Conservation (phyloP, 2,329 filamentous ascomycete genomes). For the Lithohypha guttulata region DNA sequence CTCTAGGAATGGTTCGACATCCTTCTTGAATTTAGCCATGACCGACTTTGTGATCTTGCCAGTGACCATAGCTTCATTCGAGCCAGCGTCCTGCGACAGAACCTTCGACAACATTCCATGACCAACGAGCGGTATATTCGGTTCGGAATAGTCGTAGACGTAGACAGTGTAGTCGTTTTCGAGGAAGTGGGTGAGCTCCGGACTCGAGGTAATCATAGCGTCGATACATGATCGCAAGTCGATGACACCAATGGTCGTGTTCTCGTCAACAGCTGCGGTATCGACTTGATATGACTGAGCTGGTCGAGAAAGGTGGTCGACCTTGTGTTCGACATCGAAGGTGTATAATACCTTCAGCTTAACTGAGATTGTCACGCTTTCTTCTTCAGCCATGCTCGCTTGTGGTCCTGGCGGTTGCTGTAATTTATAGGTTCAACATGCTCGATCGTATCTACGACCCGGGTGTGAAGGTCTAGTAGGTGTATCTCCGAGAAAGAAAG, state of each 20-base stretch:
- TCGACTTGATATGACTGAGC: conserved; percentile 70
- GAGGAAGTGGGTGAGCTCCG: conserved; percentile 66
- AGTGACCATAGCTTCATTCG: conserved; percentile 54
- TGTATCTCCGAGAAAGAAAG: neutral
- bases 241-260: conserved; percentile 71
- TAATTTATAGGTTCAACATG: neutral
- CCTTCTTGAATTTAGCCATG: conserved; percentile 71
- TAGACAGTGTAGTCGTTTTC: conserved; percentile 90
- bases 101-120: conserved; percentile 90
- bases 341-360: conserved; percentile 91
- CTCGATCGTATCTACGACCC: too few relatives aligned
- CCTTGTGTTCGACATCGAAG: conserved; percentile 79
- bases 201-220: conserved; percentile 67
- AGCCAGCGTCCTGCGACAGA: conserved; percentile 34
- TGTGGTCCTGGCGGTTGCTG: neutral
- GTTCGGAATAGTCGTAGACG: conserved; percentile 91
- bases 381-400: conserved; percentile 7
- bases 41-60: conserved; percentile 82
- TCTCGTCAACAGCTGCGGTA: conserved; percentile 69
- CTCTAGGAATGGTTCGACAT: conserved; percentile 74
- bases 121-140: conserved; percentile 82
- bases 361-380: conserved; percentile 49
- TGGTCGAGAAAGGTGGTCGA: conserved; percentile 80
- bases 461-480: too few relatives aligned
- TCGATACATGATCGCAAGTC: conserved; percentile 80